phyloP scores from a whole-genome alignment of 306 rosid genomes.

The Argentina anserina region DNA sequence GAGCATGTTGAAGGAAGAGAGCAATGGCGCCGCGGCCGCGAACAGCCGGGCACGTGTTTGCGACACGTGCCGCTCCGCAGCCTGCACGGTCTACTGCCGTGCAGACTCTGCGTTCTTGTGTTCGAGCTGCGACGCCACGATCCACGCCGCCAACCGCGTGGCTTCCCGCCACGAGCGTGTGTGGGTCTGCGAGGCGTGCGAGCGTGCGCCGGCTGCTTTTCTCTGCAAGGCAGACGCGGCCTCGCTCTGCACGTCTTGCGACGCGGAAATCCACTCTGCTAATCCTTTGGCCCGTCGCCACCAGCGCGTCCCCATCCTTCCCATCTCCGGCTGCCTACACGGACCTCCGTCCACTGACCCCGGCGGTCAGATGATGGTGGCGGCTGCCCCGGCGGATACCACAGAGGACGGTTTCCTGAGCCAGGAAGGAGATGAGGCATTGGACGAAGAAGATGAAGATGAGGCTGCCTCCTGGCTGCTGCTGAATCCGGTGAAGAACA shows the following conservation, averaged over 20 bases:
- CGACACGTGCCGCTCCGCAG: conserved; percentile 56
- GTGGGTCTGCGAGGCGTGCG: conserved; percentile 85
- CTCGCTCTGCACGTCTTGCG: conserved; percentile 77
- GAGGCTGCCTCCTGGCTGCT: conserved; percentile 91
- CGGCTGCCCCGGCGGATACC: not conserved
- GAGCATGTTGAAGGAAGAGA: conserved; percentile 42
- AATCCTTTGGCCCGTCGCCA: conserved; percentile 92
- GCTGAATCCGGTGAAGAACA: conserved; percentile 53
- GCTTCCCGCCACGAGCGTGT: conserved; percentile 82
- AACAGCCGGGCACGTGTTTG: conserved; percentile 54
- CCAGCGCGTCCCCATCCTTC: conserved; percentile 76
- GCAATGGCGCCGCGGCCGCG: not conserved
- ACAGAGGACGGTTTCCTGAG: conserved; percentile 25
- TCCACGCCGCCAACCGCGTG: conserved; percentile 50
- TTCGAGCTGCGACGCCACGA: conserved; percentile 49
- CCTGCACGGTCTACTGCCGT: conserved; percentile 60
- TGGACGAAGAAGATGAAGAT: conserved; percentile 54
- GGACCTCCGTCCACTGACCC: conserved; percentile 26
- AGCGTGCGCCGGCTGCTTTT: conserved; percentile 74
- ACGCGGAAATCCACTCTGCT: conserved; percentile 85
- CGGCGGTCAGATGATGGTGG: not conserved
- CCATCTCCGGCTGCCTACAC: conserved; percentile 38
- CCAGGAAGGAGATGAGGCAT: conserved; percentile 41
- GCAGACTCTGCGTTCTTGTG: conserved; percentile 63
- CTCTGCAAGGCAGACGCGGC: conserved; percentile 91